Evolutionary conservation across 2,329 filamentous ascomycete species (phyloP).

Genomic region (Epichloe festucae): DNA sequence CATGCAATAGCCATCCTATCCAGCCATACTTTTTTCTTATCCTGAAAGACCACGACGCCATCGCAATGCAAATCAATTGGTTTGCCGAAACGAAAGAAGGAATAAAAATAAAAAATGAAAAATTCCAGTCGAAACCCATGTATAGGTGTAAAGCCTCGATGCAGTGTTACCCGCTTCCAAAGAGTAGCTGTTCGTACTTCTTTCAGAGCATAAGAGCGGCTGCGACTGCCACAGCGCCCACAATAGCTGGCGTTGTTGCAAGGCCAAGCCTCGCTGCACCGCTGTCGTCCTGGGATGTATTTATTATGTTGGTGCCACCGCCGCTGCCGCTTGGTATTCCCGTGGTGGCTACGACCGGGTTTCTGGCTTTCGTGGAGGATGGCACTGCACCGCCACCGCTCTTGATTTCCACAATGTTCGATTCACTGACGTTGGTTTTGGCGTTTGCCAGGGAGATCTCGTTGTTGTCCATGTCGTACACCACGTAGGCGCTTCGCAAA

Average conservation of each 20-base stretch:
- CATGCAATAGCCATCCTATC: not conserved
- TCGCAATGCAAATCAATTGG: conserved; percentile 4
- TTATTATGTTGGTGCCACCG: not conserved
- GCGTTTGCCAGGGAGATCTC: conserved; percentile 59
- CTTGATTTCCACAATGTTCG: conserved; percentile 42
- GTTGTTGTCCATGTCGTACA: conserved; percentile 62
- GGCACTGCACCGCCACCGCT: conserved; percentile 37
- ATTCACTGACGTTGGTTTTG: conserved; percentile 38
- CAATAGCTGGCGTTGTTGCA: not conserved
- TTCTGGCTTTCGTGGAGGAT: conserved; percentile 35
- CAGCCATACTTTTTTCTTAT: not conserved
- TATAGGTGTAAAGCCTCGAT: too few species aligned
- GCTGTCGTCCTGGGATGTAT: conserved; percentile 1
- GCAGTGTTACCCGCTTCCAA: too few species aligned
- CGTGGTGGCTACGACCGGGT: conserved; percentile 36
- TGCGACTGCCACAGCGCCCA: not conserved
- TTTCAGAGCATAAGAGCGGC: not conserved
- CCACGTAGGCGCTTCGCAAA: conserved; percentile 60
- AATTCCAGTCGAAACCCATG: not conserved
- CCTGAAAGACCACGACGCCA: not conserved
- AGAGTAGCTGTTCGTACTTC: not conserved
- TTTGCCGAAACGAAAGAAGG: not conserved
- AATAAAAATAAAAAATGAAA: not conserved
- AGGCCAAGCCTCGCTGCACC: conserved; percentile 2
- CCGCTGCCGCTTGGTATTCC: conserved; percentile 18